These are phyloP conservation scores for Gnomoniopsis smithogilvyi DNA, from an alignment of 2,329 filamentous ascomycete species.

Conservation along the genomic window DNA sequence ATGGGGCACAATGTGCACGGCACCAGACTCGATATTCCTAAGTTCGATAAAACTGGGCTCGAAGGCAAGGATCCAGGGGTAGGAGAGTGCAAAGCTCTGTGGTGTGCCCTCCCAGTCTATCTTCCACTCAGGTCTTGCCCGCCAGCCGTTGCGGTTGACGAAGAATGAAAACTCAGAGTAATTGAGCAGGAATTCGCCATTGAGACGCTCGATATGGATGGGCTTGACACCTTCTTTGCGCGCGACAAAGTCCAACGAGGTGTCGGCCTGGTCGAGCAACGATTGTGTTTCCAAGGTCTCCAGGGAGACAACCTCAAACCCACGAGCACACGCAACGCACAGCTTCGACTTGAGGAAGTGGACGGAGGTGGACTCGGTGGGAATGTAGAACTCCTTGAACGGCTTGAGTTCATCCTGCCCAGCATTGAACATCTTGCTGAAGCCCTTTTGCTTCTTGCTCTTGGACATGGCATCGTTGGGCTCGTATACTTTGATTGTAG, in stretches of 20 bases:
- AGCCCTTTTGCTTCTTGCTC: slow-evolving; percentile 91
- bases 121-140: slow-evolving; percentile 91
- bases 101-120: slow-evolving; percentile 97
- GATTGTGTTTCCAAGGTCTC: slow-evolving; percentile 98
- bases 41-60: slow-evolving; percentile 98
- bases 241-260: slow-evolving; percentile 93
- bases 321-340: slow-evolving; percentile 91
- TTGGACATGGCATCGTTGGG: slow-evolving; percentile 92
- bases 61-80: slow-evolving; percentile 95
- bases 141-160: slow-evolving; percentile 97
- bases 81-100: slow-evolving; percentile 87
- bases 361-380: slow-evolving; percentile 95
- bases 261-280: slow-evolving; percentile 94
- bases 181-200: slow-evolving; percentile 95
- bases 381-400: slow-evolving; percentile 99
- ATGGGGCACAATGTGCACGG: slow-evolving; percentile 92
- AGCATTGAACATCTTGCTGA: slow-evolving; percentile 90
- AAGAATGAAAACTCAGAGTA: slow-evolving; percentile 99
- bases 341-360: slow-evolving; percentile 97
- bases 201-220: slow-evolving; percentile 95
- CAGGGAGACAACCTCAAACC: slow-evolving; percentile 94
- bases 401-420: slow-evolving; percentile 94
- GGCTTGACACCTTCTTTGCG: slow-evolving; percentile 90
- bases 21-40: slow-evolving; percentile 88
- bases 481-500: slow-evolving; percentile 98